Evolutionary conservation across 768 basidiomycete genomes (phyloP).

Genomic region (Naganishia randhawae): DNA sequence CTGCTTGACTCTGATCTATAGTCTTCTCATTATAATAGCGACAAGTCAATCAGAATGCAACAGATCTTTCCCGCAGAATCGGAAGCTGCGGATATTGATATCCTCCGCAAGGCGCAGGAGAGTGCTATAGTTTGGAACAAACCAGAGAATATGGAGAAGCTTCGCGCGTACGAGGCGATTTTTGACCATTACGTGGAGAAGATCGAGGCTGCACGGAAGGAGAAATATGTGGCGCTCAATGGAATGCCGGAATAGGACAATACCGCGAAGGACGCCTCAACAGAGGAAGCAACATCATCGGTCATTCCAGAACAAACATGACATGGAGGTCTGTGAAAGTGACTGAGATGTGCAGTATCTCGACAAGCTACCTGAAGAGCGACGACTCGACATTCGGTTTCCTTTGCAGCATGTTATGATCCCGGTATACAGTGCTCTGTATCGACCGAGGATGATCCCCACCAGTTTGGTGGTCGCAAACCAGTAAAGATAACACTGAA

Average conservation of each 20-base stretch:
- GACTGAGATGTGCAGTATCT: neutral
- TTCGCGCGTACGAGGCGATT: neutral
- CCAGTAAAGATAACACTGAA: conserved; percentile 42
- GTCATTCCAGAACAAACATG: neutral
- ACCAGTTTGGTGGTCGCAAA: conserved; percentile 43
- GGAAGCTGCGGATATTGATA: neutral
- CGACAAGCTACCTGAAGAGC: too few relatives aligned
- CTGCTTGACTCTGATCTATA: neutral
- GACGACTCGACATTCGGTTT: too few relatives aligned
- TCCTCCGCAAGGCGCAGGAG: neutral
- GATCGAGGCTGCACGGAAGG: neutral
- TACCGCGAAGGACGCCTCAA: neutral
- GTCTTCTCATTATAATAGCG: neutral
- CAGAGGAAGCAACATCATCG: neutral
- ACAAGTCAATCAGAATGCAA: neutral
- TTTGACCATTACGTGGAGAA: neutral
- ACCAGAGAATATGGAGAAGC: neutral
- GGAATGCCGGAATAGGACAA: neutral
- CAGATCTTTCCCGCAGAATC: neutral
- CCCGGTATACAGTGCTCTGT: conserved; percentile 49
- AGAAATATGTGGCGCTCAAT: neutral
- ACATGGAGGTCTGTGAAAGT: neutral
- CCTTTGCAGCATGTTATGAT: conserved; percentile 18
- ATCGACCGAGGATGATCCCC: conserved; percentile 47
- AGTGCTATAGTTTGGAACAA: neutral